Conservation (phyloP, 768 basidiomycete species). For the Leccinum longicurvipes region DNA sequence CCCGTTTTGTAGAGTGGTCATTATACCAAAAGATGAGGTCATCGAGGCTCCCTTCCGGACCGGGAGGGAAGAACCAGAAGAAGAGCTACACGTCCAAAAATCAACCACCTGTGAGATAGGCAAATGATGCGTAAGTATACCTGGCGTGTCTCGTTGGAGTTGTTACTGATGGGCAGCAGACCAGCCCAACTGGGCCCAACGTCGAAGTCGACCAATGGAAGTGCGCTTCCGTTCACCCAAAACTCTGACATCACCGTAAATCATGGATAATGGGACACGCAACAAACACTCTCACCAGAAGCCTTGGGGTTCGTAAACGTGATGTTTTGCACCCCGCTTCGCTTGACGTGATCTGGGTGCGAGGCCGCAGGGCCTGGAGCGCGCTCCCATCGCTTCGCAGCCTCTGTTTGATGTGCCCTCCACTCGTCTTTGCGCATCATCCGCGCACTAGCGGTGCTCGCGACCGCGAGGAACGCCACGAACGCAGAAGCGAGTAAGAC, state of each 20-base stretch:
- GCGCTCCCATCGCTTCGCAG: conserved; percentile 40
- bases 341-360: conserved; percentile 2
- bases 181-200: conserved; percentile 76
- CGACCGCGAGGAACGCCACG: conserved; percentile 8
- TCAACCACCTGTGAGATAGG: not conserved
- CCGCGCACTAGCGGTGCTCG: conserved; percentile 10
- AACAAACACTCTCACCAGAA: conserved; percentile 40
- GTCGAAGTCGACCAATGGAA: conserved; percentile 71
- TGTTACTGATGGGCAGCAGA: conserved; percentile 63
- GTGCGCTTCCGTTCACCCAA: conserved; percentile 60
- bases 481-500: conserved; percentile 4
- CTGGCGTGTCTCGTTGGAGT: conserved; percentile 63
- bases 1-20: not conserved
- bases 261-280: not conserved
- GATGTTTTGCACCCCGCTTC: conserved; percentile 52
- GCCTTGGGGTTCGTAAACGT: conserved; percentile 68
- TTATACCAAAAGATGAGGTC: conserved; percentile 71
- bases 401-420: conserved; percentile 44
- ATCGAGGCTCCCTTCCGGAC: conserved; percentile 65
- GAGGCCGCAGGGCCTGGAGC: not conserved
- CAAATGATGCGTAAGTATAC: conserved; percentile 26
- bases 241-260: conserved; percentile 44
- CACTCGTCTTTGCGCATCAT: conserved; percentile 39
- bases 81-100: conserved; percentile 49
- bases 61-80: conserved; percentile 85